Evolutionary conservation across 225 moss, liverwort and hornwort genomes (phyloP).

Genomic region (Pseudoscleropodium purum): DNA sequence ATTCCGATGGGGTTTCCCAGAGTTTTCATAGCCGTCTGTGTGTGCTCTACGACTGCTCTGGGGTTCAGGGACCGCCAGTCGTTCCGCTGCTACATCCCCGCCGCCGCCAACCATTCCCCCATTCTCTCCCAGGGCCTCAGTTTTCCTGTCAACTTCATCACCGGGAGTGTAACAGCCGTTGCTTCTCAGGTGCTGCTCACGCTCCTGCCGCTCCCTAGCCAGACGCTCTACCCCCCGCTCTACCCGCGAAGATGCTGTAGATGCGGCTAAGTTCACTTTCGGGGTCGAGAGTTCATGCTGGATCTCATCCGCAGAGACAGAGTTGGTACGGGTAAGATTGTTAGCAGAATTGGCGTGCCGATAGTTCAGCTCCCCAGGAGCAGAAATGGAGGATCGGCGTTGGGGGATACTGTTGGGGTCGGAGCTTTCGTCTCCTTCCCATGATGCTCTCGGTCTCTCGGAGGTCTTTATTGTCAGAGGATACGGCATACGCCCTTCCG

Average conservation of each 20-base stretch:
- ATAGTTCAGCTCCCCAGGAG: conserved; percentile 39
- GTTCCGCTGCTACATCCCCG: conserved; percentile 29
- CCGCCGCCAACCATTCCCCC: conserved; percentile 39
- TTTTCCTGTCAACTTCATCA: conserved; percentile 51
- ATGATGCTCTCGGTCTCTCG: conserved; percentile 37
- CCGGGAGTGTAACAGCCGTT: conserved; percentile 29
- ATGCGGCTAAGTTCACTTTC: conserved; percentile 43
- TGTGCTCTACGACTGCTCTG: conserved; percentile 36
- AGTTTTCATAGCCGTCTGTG: conserved; percentile 34
- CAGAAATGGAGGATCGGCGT: conserved; percentile 47
- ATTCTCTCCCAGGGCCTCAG: conserved; percentile 40
- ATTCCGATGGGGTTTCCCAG: conserved; percentile 31
- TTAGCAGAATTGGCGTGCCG: conserved; percentile 17
- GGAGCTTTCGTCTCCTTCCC: conserved; percentile 57
- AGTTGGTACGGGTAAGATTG: conserved; percentile 25
- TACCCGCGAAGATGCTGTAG: conserved; percentile 58
- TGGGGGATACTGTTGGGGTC: conserved; percentile 37
- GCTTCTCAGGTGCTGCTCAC: conserved; percentile 36
- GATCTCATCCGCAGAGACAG: conserved; percentile 39
- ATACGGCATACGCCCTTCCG: conserved; percentile 60
- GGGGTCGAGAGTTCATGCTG: conserved; percentile 23
- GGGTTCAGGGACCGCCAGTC: conserved; percentile 15
- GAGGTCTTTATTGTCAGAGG: conserved; percentile 45
- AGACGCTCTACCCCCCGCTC: conserved; percentile 80
- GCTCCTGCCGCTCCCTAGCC: conserved; percentile 57